Percentiles rank a stretch among this genome's conserved stretches.
Evolutionary conservation across 108 stramenopile species (phyloP).

Genomic region (Stephanodiscus triporus): DNA sequence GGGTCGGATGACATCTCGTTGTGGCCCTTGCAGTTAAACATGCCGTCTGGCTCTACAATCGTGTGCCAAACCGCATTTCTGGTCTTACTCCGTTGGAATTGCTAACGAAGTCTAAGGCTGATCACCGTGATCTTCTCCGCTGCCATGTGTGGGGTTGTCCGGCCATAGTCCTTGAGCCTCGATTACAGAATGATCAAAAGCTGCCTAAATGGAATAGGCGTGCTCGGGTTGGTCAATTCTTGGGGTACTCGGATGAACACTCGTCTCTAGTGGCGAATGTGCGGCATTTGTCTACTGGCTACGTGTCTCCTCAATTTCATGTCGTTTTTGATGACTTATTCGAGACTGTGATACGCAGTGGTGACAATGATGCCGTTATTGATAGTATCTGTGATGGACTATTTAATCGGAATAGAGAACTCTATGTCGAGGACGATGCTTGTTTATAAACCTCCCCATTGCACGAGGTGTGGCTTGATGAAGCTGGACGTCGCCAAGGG

Average conservation of each 20-base stretch:
- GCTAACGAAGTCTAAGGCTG: slow-evolving; percentile 10
- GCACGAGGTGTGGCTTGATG: slow-evolving; percentile 22
- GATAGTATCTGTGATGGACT: slow-evolving; percentile 3
- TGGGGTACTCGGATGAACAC: slow-evolving; percentile 19
- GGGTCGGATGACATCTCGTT: slow-evolving; percentile 4
- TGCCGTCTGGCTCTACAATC: slow-evolving; percentile 31
- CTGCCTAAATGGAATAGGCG: slow-evolving; percentile 28
- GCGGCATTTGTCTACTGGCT: neutral
- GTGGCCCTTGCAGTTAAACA: slow-evolving; percentile 33
- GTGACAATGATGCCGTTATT: neutral
- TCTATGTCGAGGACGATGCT: slow-evolving; percentile 19
- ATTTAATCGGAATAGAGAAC: neutral
- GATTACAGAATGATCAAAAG: slow-evolving; percentile 25
- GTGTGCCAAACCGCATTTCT: slow-evolving; percentile 14
- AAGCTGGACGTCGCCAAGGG: slow-evolving; percentile 1
- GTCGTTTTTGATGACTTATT: slow-evolving; percentile 36
- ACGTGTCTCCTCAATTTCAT: slow-evolving; percentile 20
- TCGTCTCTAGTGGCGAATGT: slow-evolving; percentile 22
- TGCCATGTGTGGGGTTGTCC: slow-evolving; percentile 43
- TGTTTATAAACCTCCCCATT: slow-evolving; percentile 23
- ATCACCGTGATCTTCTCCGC: slow-evolving; percentile 25
- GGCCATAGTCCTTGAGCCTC: slow-evolving; percentile 22
- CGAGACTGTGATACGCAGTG: slow-evolving; percentile 21
- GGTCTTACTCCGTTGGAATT: slow-evolving; percentile 32
- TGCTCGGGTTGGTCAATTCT: slow-evolving; percentile 23